Evolutionary conservation across 441 rosid genomes (phyloP).

Genomic region (Gossypium aridum): DNA sequence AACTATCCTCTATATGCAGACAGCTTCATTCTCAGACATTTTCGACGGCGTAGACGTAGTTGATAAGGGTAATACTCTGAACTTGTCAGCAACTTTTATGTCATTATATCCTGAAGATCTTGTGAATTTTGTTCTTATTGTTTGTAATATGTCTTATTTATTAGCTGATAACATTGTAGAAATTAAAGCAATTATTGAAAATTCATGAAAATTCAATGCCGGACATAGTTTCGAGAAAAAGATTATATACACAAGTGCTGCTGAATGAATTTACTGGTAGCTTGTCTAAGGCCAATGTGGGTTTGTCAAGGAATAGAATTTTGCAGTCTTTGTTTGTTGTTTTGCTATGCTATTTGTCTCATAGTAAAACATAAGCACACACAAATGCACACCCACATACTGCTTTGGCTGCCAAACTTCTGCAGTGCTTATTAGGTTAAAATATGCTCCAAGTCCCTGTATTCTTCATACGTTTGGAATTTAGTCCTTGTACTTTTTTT

Average conservation of each 20-base stretch:
- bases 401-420: neutral
- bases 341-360: neutral
- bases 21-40: conserved; percentile 85
- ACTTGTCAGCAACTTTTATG: conserved; percentile 12
- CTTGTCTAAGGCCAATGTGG: neutral
- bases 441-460: no score
- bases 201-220: conserved; percentile 12
- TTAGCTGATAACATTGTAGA: conserved; percentile 12
- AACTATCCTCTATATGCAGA: conserved; percentile 88
- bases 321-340: neutral
- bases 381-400: neutral
- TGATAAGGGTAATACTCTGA: conserved; percentile 22
- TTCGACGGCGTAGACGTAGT: conserved; percentile 40
- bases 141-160: conserved; percentile 9
- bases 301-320: neutral
- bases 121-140: neutral
- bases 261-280: neutral
- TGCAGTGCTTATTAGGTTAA: neutral
- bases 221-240: neutral
- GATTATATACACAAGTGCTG: neutral
- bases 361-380: neutral
- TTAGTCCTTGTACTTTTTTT: no score
- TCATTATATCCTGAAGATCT: conserved; percentile 7
- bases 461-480: no score
- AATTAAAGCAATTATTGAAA: conserved; percentile 16